Conservation (phyloP, 306 rosid species). For the Sophora flavescens region DNA sequence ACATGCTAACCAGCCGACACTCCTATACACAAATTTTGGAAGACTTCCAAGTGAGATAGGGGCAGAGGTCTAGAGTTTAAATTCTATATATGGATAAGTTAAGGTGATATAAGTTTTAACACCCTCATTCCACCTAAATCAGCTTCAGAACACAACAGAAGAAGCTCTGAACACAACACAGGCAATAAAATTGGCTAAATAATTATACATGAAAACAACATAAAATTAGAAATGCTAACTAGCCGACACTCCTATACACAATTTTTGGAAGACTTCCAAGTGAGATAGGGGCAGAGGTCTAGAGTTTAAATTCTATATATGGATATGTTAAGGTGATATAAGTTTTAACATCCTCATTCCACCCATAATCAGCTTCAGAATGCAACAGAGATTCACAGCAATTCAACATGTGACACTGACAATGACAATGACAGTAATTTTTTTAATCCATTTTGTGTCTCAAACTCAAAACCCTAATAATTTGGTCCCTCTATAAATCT, state of each 20-base stretch:
- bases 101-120: too few relatives aligned
- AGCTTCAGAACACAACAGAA: too few relatives aligned
- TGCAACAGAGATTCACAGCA: background rate
- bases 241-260: background rate
- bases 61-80: too few relatives aligned
- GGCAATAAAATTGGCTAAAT: too few relatives aligned
- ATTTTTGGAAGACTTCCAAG: slow-evolving; percentile 9
- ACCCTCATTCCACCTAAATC: too few relatives aligned
- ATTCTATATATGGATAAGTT: too few relatives aligned
- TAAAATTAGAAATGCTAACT: slow-evolving; percentile 22
- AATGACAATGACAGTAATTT: background rate
- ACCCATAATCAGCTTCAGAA: slow-evolving; percentile 20
- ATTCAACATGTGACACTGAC: background rate
- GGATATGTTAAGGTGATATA: background rate
- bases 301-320: slow-evolving; percentile 8
- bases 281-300: background rate
- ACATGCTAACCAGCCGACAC: too few relatives aligned
- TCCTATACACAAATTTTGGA: too few relatives aligned
- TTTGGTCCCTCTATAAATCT: slow-evolving; percentile 10
- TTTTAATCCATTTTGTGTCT: background rate
- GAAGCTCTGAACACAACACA: too few relatives aligned
- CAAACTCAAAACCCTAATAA: slow-evolving; percentile 9
- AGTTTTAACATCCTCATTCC: slow-evolving; percentile 29
- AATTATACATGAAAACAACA: too few relatives aligned
- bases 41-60: too few relatives aligned